A percentile compares a stretch with the other conserved stretches of the same genome.
Conservation (phyloP, 108 stramenopile species). For the Conticribra guillardii region DNA sequence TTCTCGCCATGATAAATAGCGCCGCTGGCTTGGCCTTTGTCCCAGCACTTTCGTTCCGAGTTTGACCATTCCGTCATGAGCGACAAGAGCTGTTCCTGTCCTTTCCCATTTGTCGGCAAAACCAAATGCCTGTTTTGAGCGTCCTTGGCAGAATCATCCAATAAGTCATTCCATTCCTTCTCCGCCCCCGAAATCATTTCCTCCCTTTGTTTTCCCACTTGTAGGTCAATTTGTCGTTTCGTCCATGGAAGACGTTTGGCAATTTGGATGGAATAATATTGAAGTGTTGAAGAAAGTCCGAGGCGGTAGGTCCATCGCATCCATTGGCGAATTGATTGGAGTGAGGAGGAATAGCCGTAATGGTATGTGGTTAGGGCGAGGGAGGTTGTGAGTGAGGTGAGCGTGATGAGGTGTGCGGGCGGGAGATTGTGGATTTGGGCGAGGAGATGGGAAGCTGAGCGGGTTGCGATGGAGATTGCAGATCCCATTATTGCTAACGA, state of each 20-base stretch:
- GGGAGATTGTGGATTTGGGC: background rate
- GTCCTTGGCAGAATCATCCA: conserved; percentile 15
- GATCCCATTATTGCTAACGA: conserved; percentile 2
- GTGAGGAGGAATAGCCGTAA: conserved; percentile 6
- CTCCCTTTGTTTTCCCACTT: conserved; percentile 6
- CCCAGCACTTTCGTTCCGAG: conserved; percentile 6
- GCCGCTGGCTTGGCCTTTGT: conserved; percentile 47
- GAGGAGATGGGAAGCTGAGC: background rate
- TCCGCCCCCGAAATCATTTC: conserved; percentile 4
- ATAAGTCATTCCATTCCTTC: conserved; percentile 19
- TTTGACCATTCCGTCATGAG: conserved; percentile 18
- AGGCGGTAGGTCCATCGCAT: conserved; percentile 10
- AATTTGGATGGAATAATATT: conserved; percentile 11
- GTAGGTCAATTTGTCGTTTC: conserved; percentile 4
- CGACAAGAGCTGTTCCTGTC: conserved; percentile 4
- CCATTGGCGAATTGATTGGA: conserved; percentile 3
- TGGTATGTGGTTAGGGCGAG: conserved; percentile 13
- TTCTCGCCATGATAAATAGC: conserved; percentile 77
- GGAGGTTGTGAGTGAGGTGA: conserved; percentile 8
- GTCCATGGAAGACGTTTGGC: conserved; percentile 26
- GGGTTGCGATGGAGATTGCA: background rate
- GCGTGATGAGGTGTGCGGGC: conserved; percentile 10
- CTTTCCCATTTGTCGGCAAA: conserved; percentile 4
- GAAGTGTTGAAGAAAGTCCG: background rate
- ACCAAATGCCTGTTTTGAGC: conserved; percentile 4